Evolutionary conservation across 345 rosid species (phyloP), one percentile per base, ranked within the genome.

Genomic region (Eucalyptus curtisii): DNA sequence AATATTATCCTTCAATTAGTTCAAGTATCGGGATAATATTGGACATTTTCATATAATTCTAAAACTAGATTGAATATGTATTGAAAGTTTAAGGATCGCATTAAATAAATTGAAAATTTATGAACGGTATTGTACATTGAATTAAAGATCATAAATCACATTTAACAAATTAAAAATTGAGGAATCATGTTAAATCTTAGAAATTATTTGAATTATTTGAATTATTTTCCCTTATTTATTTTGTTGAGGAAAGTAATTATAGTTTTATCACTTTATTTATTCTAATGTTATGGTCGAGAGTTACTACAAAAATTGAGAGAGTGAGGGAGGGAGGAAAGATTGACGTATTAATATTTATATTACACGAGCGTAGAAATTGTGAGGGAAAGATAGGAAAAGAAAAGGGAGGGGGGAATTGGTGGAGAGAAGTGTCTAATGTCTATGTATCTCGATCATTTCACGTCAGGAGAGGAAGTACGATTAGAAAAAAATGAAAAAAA

Each of bases 111-210:
- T 52, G 0, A 52, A 52, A 52, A 4, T 52, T 7, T 22, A 52
- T 17, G 8, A 16, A 19, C 0, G 0, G 9, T 1, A 52, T 52
- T 16, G 24, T 17, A 52, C 2, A 52, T 7, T 16, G 55, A 52
- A 16, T 16, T 52, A 52, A 3, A 52, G 3, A 17, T 52, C 2
- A 17, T 7, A 3, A 4, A 52, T 8, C 4, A 6, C 1, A 52
- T 52, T 52, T 16, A 17, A 17, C 4, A 52, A 17, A 52, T 52
- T 16, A 52, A 52, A 52, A 52, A 7, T 52, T 52, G 1, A 52
- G 4, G 8, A 19, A 52, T 52, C 22, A 52, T 1, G 8, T 52
- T 52, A 52, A 5, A 17, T 17, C 7, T 52, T 52, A 17, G 1
- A 19, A 52, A 52, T 7, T 52, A 17, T 52, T 17, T 52, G 14